Evolutionary conservation across 495 filamentous ascomycete species (phyloP), one percentile per base, ranked within the genome.

Genomic region (Cryomyces minteri): DNA sequence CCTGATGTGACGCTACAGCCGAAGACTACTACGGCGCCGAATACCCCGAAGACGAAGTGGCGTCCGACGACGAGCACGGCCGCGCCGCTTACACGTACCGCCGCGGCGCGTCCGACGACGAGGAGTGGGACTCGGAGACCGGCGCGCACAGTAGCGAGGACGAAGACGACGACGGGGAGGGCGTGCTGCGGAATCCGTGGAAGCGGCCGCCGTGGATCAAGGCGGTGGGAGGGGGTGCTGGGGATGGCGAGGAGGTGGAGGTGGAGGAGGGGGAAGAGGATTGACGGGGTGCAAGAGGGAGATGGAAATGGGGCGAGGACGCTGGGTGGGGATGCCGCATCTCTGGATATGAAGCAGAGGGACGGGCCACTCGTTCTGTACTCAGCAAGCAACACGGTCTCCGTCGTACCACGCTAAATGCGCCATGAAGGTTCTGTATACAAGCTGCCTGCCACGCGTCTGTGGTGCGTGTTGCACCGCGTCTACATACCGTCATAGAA

Each of bases 21-120:
- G 77, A 81, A 51, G 71, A 76, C 49, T 75, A 71, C 53, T 75
- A 77, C 41, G 74, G 68, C 44, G 77, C 77, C 47, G 77, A 81
- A 47, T 81, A 81, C 49, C 77, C 77, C 0, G 77, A 81, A 43
- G 76, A 81, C 42, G 77, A 81, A 44, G 52, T 77, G 5, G 70
- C 65, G 8, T 68, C 64, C 25, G 69, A 72, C 28, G 75, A 79
- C 43, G 74, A 80, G 46, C 62, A 62, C 31, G 71, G 68, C 41
- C 58, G 65, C 38, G 61, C 64, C 11, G 57, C 69, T 25, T 72
- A 75, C 44, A 61, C 67, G 29, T 72, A 71, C 53, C 55, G 59
- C 29, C 53, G 53, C 9, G 60, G 59, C 41, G 64, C 46, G 5
- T 71, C 68, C 14, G 73, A 76, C 42, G 70, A 77, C 32, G 74